A percentile compares a stretch with the other conserved stretches of the same genome.
Conservation (phyloP, 768 basidiomycete genomes). For the Dioszegia hungarica region DNA sequence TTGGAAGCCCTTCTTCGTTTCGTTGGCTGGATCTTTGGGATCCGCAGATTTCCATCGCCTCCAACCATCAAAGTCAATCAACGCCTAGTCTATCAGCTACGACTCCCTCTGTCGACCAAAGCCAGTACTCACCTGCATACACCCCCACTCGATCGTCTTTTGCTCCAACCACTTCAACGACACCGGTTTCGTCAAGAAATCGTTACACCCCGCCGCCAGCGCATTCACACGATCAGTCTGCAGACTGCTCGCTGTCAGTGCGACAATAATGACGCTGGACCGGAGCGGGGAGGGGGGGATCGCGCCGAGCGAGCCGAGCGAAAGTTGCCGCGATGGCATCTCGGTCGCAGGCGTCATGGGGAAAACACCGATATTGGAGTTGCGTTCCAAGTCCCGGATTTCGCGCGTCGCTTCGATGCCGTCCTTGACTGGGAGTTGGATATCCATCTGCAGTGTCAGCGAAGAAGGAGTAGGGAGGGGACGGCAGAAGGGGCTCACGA, state of each 20-base stretch:
- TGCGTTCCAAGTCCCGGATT: conserved; percentile 77
- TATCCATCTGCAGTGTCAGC: conserved; percentile 70
- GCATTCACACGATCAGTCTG: conserved; percentile 92
- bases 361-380: conserved; percentile 62
- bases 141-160: conserved; percentile 99
- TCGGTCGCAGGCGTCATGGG: conserved; percentile 66
- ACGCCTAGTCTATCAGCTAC: conserved; percentile 22
- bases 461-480: background rate
- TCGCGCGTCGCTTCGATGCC: conserved; percentile 96
- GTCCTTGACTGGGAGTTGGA: conserved; percentile 98
- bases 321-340: background rate
- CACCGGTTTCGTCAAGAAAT: conserved; percentile 96
- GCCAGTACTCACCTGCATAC: conserved; percentile 56
- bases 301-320: conserved; percentile 20
- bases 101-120: background rate
- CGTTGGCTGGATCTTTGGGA: conserved; percentile 18
- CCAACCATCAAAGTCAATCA: conserved; percentile 52
- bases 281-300: conserved; percentile 59
- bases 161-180: conserved; percentile 90
- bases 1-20: conserved; percentile 38
- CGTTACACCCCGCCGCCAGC: conserved; percentile 97
- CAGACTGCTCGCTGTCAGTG: conserved; percentile 94
- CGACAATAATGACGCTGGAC: conserved; percentile 96
- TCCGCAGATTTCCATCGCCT: conserved; percentile 45
- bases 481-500: conserved; percentile 59